Conservation (phyloP, 306 rosid species). For the Casuarina glauca region DNA sequence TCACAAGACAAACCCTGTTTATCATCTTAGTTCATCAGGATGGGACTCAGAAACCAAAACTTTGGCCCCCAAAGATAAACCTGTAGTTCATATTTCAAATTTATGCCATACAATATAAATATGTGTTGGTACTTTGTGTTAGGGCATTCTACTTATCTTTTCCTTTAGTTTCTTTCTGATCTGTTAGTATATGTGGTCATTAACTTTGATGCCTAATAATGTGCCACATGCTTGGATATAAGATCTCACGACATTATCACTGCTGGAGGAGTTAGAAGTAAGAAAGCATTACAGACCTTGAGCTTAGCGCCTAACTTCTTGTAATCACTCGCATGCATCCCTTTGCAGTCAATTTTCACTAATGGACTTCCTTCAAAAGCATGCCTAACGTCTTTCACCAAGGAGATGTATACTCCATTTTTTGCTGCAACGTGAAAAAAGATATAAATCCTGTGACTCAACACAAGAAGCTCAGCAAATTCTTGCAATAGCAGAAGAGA, state of each 20-base stretch:
- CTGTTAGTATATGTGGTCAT: neutral
- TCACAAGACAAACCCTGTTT: neutral
- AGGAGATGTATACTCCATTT: constrained; percentile 76
- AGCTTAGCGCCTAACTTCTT: constrained; percentile 94
- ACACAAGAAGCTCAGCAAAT: neutral
- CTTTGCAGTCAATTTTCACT: constrained; percentile 81
- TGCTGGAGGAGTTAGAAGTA: constrained; percentile 5
- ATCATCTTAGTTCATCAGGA: neutral
- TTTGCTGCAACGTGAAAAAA: constrained; percentile 56
- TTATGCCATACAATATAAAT: neutral
- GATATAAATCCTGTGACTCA: constrained; percentile 27
- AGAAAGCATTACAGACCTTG: constrained; percentile 49
- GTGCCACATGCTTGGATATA: constrained; percentile 13
- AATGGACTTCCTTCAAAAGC: constrained; percentile 92
- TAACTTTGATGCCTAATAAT: constrained; percentile 2
- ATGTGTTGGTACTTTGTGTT: neutral
- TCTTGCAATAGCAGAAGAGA: too few relatives aligned
- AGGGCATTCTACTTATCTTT: constrained; percentile 1
- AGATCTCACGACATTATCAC: constrained; percentile 1
- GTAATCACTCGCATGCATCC: constrained; percentile 93
- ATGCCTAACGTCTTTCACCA: constrained; percentile 76
- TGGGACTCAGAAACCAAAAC: neutral
- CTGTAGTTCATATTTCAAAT: constrained; percentile 5
- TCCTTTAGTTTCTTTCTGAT: constrained; percentile 9
- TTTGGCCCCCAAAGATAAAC: neutral